Evolutionary conservation across 768 basidiomycete species (phyloP).

Genomic region (Cystobasidium onofrii): DNA sequence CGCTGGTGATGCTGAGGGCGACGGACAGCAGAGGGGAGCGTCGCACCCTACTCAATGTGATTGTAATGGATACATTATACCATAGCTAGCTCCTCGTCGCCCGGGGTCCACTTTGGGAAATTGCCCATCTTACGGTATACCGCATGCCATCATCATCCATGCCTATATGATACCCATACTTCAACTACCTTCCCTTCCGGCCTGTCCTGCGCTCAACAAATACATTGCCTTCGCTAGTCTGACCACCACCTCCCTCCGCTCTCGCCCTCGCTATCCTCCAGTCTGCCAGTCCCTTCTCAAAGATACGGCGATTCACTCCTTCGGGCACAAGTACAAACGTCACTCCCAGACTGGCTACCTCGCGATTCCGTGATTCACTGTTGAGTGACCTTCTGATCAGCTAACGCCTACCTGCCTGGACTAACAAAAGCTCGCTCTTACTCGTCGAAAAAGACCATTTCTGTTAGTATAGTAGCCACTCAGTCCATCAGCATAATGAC

Average conservation of each 20-base stretch:
- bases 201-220: constrained; percentile 2
- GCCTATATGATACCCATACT: too few species aligned
- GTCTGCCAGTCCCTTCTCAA: constrained; percentile 60
- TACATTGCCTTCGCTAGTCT: neutral
- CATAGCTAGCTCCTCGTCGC: too few species aligned
- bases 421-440: neutral
- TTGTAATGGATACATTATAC: too few species aligned
- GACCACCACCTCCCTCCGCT: neutral
- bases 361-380: constrained; percentile 38
- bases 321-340: constrained; percentile 65
- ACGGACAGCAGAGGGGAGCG: too few species aligned
- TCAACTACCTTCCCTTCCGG: neutral
- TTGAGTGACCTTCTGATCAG: too few species aligned
- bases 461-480: neutral
- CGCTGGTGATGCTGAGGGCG: too few species aligned
- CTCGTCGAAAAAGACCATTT: constrained; percentile 9
- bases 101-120: too few species aligned
- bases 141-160: too few species aligned
- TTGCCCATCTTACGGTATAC: too few species aligned
- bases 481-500: neutral
- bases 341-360: constrained; percentile 54
- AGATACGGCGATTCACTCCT: constrained; percentile 58
- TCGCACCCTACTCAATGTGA: too few species aligned
- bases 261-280: constrained; percentile 55
- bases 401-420: neutral